Percentiles rank a stretch among this genome's conserved stretches.
These are phyloP conservation scores for Alnus rubra DNA, from an alignment of 306 rosid species.

Conservation along the genomic window DNA sequence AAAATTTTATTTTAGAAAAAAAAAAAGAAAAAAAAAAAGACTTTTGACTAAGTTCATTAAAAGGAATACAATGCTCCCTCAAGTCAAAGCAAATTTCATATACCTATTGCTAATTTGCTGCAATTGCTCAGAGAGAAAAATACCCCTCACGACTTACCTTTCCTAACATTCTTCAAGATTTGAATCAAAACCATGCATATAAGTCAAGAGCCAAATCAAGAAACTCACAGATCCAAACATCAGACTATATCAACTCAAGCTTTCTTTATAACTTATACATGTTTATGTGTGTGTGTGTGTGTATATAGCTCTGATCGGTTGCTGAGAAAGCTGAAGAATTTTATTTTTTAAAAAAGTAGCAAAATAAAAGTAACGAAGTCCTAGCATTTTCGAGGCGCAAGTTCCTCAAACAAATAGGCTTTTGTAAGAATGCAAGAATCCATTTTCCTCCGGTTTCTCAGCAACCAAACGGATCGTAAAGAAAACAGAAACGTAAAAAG, in stretches of 20 bases:
- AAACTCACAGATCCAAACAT: slow-evolving; percentile 22
- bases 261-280: background rate
- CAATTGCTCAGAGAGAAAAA: background rate
- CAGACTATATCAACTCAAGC: slow-evolving; percentile 7
- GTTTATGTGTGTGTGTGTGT: too few species aligned
- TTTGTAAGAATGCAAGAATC: background rate
- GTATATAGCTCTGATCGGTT: slow-evolving; percentile 25
- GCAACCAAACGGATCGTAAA: slow-evolving; percentile 19
- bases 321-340: slow-evolving; percentile 4
- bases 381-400: background rate
- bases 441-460: background rate
- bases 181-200: background rate
- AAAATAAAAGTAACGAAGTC: slow-evolving; percentile 17
- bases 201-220: background rate
- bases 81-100: background rate
- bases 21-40: background rate
- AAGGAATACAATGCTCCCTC: background rate
- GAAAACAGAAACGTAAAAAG: background rate
- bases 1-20: background rate
- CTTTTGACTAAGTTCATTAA: background rate
- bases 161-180: background rate
- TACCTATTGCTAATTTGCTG: background rate
- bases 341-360: background rate
- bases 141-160: too few species aligned
- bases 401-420: background rate